Conservation (phyloP, 352 stramenopile genomes). For the Globisporangium abappressorium region DNA sequence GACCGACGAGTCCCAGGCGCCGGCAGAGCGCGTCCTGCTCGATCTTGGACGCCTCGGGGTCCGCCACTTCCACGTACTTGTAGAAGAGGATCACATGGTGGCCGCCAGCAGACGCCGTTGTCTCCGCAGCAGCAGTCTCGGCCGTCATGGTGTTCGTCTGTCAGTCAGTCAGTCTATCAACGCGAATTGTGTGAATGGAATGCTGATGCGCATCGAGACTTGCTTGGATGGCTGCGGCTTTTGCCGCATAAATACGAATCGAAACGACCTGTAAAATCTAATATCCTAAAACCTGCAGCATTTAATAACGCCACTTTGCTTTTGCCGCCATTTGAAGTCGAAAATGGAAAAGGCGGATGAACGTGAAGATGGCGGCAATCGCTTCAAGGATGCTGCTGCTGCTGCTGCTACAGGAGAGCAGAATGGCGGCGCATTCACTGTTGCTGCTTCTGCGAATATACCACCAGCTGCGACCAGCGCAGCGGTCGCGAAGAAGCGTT, state of each 20-base stretch:
- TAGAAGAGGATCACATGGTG: slow-evolving; percentile 75
- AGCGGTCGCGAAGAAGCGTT: slow-evolving; percentile 42
- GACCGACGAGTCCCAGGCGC: slow-evolving; percentile 55
- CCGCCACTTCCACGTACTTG: slow-evolving; percentile 60
- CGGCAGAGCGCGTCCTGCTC: slow-evolving; percentile 53
- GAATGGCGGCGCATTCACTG: background rate
- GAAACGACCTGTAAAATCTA: background rate
- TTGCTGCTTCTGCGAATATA: background rate
- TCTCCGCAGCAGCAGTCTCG: background rate
- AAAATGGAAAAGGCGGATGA: background rate
- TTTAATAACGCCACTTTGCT: background rate
- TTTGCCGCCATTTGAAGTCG: background rate
- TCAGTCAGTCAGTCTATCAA: background rate
- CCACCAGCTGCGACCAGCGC: slow-evolving; percentile 6
- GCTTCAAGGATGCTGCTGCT: background rate
- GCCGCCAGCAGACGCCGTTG: slow-evolving; percentile 6
- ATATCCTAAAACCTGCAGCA: background rate
- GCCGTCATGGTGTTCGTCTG: background rate
- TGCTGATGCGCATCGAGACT: background rate
- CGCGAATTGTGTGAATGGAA: background rate
- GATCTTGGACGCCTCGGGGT: slow-evolving; percentile 33
- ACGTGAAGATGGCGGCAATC: background rate
- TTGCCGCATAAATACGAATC: slow-evolving; percentile 2
- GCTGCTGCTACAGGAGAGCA: background rate
- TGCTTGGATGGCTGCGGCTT: background rate